Base-by-base conservation (phyloP, 1,284 basidiomycete species). In the Ganoderma meredithae region DNA sequence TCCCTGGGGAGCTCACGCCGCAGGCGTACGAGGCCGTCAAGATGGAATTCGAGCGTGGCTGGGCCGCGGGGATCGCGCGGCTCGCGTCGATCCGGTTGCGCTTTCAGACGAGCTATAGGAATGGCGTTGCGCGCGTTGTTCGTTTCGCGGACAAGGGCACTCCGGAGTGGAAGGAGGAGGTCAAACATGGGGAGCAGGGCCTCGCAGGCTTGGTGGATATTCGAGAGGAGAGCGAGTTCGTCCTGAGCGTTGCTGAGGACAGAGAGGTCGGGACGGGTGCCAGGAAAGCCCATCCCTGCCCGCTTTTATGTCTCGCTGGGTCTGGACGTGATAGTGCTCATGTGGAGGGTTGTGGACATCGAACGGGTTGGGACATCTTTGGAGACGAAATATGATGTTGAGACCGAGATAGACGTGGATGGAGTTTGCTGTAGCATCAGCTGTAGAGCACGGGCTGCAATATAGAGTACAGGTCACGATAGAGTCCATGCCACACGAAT, bases 31-130 rank as follows among this genome's bases (percentile, higher is more conserved):
- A 73, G 10, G 73, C 71, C 19, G 77, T 88, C 64, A 80, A 82
- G 17, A 75, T 75, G 5, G 83, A 86, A 70, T 93, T 91, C 72
- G 82, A 83, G 74, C 80, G 78, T 41, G 90, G 90, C 10, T 92
- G 90, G 90, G 77, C 77, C 2, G 83, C 86, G 68, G 90, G 89
- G 10, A 74, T 90, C 61, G 75, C 78, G 27, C 83, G 83, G 60
- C 79, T 90, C 31, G 76, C 75, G 25, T 80, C 81, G 7, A 81
- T 81, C 13, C 82, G 84, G 43, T 72, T 73, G 9, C 79, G 86
- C 60, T 68, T 87, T 61, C 79, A 81, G 64, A 79, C 81, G 64
- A 88, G 84, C 36, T 84, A 83, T 74, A 77, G 74, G 59, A 85
- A 86, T 70, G 85, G 84, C 2, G 73, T 83, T 31, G 62, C 63